Base-by-base conservation (phyloP, 176 grass and related monocot genomes). In the Rhynchospora tenuis region DNA sequence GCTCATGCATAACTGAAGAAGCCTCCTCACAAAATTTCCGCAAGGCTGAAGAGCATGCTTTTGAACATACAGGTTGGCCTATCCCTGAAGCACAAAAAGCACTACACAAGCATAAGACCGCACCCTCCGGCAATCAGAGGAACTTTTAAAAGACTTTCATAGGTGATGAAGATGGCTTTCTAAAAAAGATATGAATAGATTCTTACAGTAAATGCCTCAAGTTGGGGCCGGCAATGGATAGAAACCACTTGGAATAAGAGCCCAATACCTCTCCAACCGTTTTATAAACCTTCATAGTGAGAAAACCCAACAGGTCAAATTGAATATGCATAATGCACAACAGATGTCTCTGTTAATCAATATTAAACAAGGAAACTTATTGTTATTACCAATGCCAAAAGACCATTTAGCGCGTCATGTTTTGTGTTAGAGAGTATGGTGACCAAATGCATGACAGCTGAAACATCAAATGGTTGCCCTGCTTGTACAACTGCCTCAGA, bases 1-100 rank as follows among this genome's bases (percentile, higher is more conserved):
- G 89, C 47, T 98, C 91, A 14, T 91, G 89, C 20, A 98, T 90
- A 65, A 95, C 77, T 55, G 88, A 79, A 86, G 87, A 87, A 83
- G 89, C 93, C 81, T 98, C 95, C 88, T 98, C 95, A 31, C 95
- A 98, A 90, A 98, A 88, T 84, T 91, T 98, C 61, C 91, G 89
- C 86, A 98, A 89, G 63, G 95, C 92, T 81, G 87, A 91, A 6
- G 92, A 91, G 69, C 95, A 98, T 84, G 92, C 84, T 82, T 90
- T 91, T 86, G 95, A 90, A 55, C 92, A 95, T 82, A 89, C 12
- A 33, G 89, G 87, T 79, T 98, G 85, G 89, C 74, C 85, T 74
- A 98, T 98, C 80, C 95, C 95, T 56, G 90, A 90, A 63, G 95
- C 95, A 60, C 92, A 98, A 81, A 98, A 98, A 79, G 95, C 28